Percentiles rank a stretch among this genome's conserved stretches.
phyloP scores from a whole-genome alignment of 305 asterid genomes.

The Plantago coronopus region DNA sequence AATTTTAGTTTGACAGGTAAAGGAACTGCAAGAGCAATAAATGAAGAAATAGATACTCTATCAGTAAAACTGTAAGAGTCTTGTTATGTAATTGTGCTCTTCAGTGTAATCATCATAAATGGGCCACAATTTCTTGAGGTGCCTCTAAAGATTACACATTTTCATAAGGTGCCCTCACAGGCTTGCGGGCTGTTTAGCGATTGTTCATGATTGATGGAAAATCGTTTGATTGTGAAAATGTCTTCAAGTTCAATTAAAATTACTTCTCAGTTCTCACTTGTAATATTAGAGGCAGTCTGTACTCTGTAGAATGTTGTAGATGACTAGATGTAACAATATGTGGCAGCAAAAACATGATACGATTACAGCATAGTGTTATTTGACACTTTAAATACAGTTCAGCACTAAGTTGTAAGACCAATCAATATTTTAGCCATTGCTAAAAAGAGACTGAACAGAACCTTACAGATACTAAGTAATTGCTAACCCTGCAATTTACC shows the following conservation, averaged over 20 bases:
- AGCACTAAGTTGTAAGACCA: neutral
- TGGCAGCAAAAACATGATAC: too few species aligned
- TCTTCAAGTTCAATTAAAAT: too few species aligned
- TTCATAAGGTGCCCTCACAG: neutral
- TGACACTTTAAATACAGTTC: neutral
- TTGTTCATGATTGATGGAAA: neutral
- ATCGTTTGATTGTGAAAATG: too few species aligned
- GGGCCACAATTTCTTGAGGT: neutral
- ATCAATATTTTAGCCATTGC: neutral
- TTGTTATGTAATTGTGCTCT: too few species aligned
- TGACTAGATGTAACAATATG: too few species aligned
- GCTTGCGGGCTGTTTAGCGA: neutral
- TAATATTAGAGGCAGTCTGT: too few species aligned
- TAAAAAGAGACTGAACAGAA: neutral
- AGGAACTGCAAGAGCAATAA: slow-evolving; percentile 58
- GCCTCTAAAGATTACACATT: neutral
- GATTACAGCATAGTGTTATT: too few species aligned
- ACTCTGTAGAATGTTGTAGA: too few species aligned
- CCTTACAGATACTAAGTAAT: neutral
- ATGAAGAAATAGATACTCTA: slow-evolving; percentile 8
- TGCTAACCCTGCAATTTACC: slow-evolving; percentile 3
- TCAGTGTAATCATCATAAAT: neutral
- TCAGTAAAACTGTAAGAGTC: neutral
- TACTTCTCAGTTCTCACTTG: too few species aligned
- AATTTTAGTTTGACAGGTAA: slow-evolving; percentile 80